These are phyloP conservation scores for Usnea hakonensis DNA, from an alignment of 495 filamentous ascomycete genomes.

Conservation along the genomic window DNA sequence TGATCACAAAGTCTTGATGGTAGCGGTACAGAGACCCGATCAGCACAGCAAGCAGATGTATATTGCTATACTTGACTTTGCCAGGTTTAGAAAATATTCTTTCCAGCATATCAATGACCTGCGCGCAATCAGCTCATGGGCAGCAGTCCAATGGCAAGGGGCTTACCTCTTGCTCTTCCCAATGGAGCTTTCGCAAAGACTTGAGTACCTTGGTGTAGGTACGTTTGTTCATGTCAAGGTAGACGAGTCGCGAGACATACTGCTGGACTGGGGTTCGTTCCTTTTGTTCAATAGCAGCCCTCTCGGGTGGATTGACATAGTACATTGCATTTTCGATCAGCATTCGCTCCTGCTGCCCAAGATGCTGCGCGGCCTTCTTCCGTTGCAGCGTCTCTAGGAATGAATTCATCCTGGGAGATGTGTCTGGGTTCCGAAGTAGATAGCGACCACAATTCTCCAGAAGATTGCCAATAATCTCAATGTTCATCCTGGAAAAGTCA, in stretches of 20 bases:
- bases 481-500: conserved; percentile 96
- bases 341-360: conserved; percentile 95
- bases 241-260: conserved; percentile 85
- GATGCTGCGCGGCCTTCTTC: conserved; percentile 91
- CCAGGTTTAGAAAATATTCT: conserved; percentile 93
- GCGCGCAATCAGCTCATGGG: background rate
- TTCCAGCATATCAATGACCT: conserved; percentile 74
- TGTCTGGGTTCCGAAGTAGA: conserved; percentile 87
- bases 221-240: conserved; percentile 85
- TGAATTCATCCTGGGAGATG: conserved; percentile 80
- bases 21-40: conserved; percentile 81
- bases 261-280: conserved; percentile 88
- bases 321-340: conserved; percentile 98
- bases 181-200: conserved; percentile 89
- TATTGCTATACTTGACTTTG: conserved; percentile 95
- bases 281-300: conserved; percentile 91
- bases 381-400: conserved; percentile 92
- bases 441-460: conserved; percentile 96
- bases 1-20: conserved; percentile 82
- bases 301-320: conserved; percentile 90
- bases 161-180: conserved; percentile 80
- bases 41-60: conserved; percentile 90
- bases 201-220: conserved; percentile 90
- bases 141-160: background rate
- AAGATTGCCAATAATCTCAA: conserved; percentile 96